Base-by-base conservation (phyloP, 768 basidiomycete genomes). In the Rhizopogon vesiculosus region DNA sequence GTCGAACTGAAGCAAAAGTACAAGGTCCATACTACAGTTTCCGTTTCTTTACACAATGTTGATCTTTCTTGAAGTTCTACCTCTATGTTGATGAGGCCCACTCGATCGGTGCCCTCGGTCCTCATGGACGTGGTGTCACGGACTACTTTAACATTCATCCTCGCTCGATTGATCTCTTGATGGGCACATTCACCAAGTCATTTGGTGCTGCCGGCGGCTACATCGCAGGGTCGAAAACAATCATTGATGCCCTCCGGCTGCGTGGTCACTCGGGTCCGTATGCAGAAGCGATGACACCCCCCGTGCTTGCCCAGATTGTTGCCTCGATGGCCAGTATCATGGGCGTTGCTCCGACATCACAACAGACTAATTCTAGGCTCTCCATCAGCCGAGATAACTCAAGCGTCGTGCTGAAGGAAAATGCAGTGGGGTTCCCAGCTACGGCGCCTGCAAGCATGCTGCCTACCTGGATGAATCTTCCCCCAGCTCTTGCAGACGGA, bases 161-260 rank as follows among this genome's bases (percentile, higher is more conserved):
- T 9, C 78, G 80, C 2, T 78, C 78, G 9, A 81, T 98, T 59
- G 97, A 99, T 66, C 79, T 99, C 58, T 83, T 97, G 58, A 99
- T 99, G 97, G 97, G 97, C 48, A 99, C 97, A 0, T 96, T 99
- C 71, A 99, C 96, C 28, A 93, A 92, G 70, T 92, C 91, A 0
- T 95, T 96, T 64, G 93, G 92, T 53, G 90, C 93, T 0, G 89
- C 94, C 0, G 96, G 96, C 45, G 96, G 97, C 3, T 98, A 99
- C 73, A 87, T 99, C 58, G 81, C 94, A 3, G 95, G 94, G 7
- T 83, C 74, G 62, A 94, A 91, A 64, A 69, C 76, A 1, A 74
- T 96, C 56, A 87, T 98, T 60, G 87, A 93, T 61, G 78, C 85
- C 5, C 79, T 99, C 7, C 89, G 95, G 13, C 64, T 93, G 28